Evolutionary conservation across 495 filamentous ascomycete genomes (phyloP).

Genomic region (Podospora tetraspora): DNA sequence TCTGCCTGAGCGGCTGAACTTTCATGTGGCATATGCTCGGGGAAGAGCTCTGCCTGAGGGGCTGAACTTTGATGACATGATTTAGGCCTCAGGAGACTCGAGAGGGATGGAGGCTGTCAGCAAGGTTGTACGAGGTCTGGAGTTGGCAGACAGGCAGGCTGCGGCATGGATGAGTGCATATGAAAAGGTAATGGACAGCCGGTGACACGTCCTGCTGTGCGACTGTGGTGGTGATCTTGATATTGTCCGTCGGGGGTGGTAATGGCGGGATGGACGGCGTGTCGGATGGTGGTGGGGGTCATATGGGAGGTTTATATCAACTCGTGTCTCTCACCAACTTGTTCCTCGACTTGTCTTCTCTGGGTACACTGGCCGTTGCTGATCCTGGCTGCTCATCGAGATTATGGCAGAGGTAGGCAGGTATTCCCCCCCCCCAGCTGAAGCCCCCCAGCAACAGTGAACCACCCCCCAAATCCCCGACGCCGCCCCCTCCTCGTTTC

Average conservation of each 20-base stretch:
- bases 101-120: neutral
- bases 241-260: no score
- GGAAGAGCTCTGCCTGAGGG: no score
- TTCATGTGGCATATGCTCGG: no score
- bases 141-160: neutral
- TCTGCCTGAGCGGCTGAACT: no score
- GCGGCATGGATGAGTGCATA: neutral
- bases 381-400: no score
- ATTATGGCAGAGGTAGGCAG: neutral
- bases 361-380: neutral
- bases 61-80: no score
- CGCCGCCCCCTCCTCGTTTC: no score
- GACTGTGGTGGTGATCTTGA: neutral
- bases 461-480: neutral
- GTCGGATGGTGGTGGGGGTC: no score
- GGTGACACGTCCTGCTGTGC: neutral
- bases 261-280: neutral
- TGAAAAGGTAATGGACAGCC: neutral
- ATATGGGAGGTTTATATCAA: neutral
- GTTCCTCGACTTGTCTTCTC: no score
- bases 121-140: neutral
- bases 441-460: neutral
- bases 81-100: no score
- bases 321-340: neutral
- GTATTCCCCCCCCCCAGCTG: neutral